These are phyloP conservation scores for Metschnikowia rubicola DNA, from an alignment of 805 yeast genomes.

Conservation along the genomic window DNA sequence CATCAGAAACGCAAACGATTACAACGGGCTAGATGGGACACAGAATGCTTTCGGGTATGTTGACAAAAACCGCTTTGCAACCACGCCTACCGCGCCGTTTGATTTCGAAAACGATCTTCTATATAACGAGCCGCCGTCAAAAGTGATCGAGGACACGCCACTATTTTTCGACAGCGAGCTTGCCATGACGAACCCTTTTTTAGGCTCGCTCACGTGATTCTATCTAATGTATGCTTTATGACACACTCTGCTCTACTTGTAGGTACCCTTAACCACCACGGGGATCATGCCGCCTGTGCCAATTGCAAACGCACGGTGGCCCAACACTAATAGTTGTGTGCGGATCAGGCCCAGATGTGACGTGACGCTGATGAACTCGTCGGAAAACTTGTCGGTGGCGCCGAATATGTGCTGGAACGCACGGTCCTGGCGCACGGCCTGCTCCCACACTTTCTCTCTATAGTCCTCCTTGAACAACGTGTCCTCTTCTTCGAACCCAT, in stretches of 20 bases:
- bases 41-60: no score
- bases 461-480: conserved; percentile 35
- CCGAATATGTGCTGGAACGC: conserved; percentile 36
- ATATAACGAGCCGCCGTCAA: conserved; percentile 8
- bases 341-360: conserved; percentile 51
- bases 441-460: conserved; percentile 41
- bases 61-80: no score
- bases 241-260: conserved; percentile 1
- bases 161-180: conserved; percentile 3
- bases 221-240: neutral
- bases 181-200: conserved; percentile 6
- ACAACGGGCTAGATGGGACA: no score
- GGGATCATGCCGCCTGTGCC: conserved; percentile 59
- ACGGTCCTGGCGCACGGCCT: conserved; percentile 33
- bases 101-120: conserved; percentile 1
- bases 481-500: conserved; percentile 46
- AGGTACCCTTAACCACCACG: conserved; percentile 45
- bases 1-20: no score
- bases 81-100: neutral
- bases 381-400: conserved; percentile 19
- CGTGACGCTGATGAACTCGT: conserved; percentile 38
- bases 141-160: conserved; percentile 1
- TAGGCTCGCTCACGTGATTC: conserved; percentile 1
- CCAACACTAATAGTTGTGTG: conserved; percentile 44
- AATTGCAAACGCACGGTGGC: conserved; percentile 46